phyloP scores from a whole-genome alignment of 805 yeast genomes.

The Suhomyces prunicola region DNA sequence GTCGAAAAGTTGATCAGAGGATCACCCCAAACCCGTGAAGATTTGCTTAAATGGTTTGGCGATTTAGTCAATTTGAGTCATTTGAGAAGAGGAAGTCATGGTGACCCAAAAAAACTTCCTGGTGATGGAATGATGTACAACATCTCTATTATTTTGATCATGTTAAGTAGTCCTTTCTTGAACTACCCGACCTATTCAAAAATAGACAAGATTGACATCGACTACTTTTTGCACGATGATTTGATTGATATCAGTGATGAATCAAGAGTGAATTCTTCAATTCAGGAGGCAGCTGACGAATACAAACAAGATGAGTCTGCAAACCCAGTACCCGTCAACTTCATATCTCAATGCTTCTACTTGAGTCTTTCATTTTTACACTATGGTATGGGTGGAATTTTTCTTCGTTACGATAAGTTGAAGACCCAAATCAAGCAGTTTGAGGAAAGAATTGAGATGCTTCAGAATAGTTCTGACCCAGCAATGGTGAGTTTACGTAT shows the following conservation, averaged over 20 bases:
- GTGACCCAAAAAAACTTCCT: constrained; percentile 62
- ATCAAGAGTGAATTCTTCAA: constrained; percentile 76
- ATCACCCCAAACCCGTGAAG: constrained; percentile 59
- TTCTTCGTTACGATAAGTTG: constrained; percentile 53
- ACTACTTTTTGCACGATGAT: constrained; percentile 54
- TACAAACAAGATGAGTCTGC: constrained; percentile 37
- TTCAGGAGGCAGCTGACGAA: constrained; percentile 62
- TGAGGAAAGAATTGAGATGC: constrained; percentile 46
- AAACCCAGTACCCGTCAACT: constrained; percentile 45
- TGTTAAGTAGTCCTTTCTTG: constrained; percentile 80
- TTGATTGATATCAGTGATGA: constrained; percentile 73
- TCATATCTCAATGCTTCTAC: constrained; percentile 88
- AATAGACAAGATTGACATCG: constrained; percentile 70
- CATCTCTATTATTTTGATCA: constrained; percentile 61
- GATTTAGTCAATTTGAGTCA: constrained; percentile 78
- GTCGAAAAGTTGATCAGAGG: constrained; percentile 75
- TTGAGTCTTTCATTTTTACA: constrained; percentile 75
- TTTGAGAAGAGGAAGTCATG: constrained; percentile 81
- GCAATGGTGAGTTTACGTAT: constrained; percentile 19
- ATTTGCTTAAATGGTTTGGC: constrained; percentile 66
- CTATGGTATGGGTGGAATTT: constrained; percentile 83
- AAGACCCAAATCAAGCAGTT: constrained; percentile 47
- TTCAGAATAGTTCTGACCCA: constrained; percentile 35
- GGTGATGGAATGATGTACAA: constrained; percentile 83
- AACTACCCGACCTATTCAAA: constrained; percentile 59